Conservation (phyloP, 139 green algal species). For the Picochlorum sp. region DNA sequence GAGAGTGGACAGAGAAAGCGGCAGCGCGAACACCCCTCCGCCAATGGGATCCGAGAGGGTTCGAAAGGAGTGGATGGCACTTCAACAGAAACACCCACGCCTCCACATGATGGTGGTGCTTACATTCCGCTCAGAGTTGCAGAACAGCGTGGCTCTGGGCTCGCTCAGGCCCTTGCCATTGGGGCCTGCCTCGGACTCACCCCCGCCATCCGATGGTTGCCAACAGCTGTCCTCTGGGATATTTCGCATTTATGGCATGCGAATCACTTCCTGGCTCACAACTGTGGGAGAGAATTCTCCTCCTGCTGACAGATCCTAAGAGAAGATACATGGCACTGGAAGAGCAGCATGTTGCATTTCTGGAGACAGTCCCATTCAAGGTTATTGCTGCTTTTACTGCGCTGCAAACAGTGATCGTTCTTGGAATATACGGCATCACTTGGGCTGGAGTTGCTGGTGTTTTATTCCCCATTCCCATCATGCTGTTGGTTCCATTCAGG, state of each 20-base stretch:
- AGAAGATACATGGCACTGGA: slow-evolving; percentile 24
- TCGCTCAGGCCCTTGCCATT: slow-evolving; percentile 67
- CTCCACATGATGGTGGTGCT: background rate
- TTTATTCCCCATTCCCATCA: slow-evolving; percentile 76
- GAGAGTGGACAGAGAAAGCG: slow-evolving; percentile 1
- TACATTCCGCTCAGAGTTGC: slow-evolving; percentile 44
- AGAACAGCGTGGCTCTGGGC: slow-evolving; percentile 63
- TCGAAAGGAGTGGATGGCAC: background rate
- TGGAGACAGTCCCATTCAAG: slow-evolving; percentile 55
- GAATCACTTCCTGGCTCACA: slow-evolving; percentile 68
- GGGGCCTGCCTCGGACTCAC: slow-evolving; percentile 57
- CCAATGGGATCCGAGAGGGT: background rate
- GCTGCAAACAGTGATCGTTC: slow-evolving; percentile 46
- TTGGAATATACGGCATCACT: slow-evolving; percentile 50
- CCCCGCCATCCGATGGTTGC: slow-evolving; percentile 55
- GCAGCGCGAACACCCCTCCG: background rate
- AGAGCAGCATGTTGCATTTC: slow-evolving; percentile 42
- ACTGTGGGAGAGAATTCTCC: slow-evolving; percentile 63
- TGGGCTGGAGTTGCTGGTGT: slow-evolving; percentile 40
- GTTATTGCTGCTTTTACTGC: slow-evolving; percentile 59
- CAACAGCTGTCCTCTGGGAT: slow-evolving; percentile 61
- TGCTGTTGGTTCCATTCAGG: slow-evolving; percentile 66
- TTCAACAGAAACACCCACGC: background rate
- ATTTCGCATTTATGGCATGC: slow-evolving; percentile 85
- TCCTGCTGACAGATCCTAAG: slow-evolving; percentile 60